These are phyloP conservation scores for Vigna reflexopilosa DNA, from an alignment of 306 rosid genomes.

Conservation along the genomic window DNA sequence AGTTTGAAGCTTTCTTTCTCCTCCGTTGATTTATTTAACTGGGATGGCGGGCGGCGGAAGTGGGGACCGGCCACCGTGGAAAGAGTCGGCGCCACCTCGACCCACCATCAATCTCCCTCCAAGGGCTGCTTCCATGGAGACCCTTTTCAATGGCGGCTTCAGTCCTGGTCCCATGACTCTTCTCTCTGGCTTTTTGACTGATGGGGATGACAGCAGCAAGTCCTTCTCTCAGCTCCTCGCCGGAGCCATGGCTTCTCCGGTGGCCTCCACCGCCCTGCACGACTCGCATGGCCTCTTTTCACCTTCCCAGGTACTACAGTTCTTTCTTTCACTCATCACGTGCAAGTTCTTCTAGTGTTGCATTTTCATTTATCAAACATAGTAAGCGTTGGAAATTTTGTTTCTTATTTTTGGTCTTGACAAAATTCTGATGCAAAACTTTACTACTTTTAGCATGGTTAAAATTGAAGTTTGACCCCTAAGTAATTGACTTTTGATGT, in stretches of 20 bases:
- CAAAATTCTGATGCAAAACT: not conserved
- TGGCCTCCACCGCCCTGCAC: constrained; percentile 38
- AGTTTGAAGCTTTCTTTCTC: constrained; percentile 15
- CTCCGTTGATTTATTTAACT: not conserved
- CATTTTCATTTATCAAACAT: not conserved
- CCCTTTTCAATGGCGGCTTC: constrained; percentile 59
- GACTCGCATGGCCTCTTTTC: constrained; percentile 62
- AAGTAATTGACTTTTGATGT: constrained; percentile 10
- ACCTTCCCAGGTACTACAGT: constrained; percentile 61
- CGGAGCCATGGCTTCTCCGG: constrained; percentile 79
- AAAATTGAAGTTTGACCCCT: not conserved
- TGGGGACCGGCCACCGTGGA: constrained; percentile 48
- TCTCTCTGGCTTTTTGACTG: constrained; percentile 66
- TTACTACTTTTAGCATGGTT: not conserved
- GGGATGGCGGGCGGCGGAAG: constrained; percentile 44
- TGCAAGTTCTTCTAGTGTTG: constrained; percentile 1
- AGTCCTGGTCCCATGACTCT: constrained; percentile 94
- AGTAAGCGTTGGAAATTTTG: not conserved
- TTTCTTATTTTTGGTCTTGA: not conserved
- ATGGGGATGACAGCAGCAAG: constrained; percentile 66
- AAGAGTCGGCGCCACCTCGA: constrained; percentile 34
- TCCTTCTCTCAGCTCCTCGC: constrained; percentile 89
- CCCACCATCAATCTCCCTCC: constrained; percentile 69
- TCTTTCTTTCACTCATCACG: not conserved
- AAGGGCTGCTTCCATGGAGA: constrained; percentile 60